These are phyloP conservation scores for Gelatoporia subvermispora DNA, from an alignment of 768 basidiomycete genomes.

Conservation along the genomic window DNA sequence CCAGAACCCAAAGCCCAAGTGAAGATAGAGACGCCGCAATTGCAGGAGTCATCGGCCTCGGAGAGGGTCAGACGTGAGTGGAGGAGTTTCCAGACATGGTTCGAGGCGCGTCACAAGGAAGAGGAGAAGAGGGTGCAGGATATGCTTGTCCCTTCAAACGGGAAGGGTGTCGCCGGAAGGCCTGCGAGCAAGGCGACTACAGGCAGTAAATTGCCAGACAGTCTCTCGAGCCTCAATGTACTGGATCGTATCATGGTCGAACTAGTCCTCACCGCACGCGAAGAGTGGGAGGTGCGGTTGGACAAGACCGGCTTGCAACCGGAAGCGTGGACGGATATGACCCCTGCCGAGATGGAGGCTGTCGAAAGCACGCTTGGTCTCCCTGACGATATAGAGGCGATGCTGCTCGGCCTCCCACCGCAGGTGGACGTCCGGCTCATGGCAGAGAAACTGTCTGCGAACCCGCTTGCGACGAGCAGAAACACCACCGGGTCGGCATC, in stretches of 20 bases:
- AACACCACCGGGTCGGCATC: too few species aligned
- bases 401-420: too few species aligned
- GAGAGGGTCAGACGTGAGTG: conserved; percentile 9
- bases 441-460: too few species aligned
- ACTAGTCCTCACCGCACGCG: conserved; percentile 7
- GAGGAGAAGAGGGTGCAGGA: conserved; percentile 3
- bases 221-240: background rate
- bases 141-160: conserved; percentile 5
- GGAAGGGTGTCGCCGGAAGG: conserved; percentile 1
- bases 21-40: conserved; percentile 35
- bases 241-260: conserved; percentile 7
- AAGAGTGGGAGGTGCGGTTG: conserved; percentile 12
- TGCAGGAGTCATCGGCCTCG: background rate
- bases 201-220: conserved; percentile 1
- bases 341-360: conserved; percentile 6
- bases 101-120: conserved; percentile 2
- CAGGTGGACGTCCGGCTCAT: too few species aligned
- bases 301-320: conserved; percentile 7
- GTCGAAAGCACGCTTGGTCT: conserved; percentile 9
- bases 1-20: conserved; percentile 35
- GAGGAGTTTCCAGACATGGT: conserved; percentile 9
- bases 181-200: background rate
- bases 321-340: conserved; percentile 15
- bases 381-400: too few species aligned
- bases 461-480: too few species aligned